Evolutionary conservation across 768 basidiomycete species (phyloP), one percentile per base, ranked within the genome.

Genomic region (Leccinum incarnatum): DNA sequence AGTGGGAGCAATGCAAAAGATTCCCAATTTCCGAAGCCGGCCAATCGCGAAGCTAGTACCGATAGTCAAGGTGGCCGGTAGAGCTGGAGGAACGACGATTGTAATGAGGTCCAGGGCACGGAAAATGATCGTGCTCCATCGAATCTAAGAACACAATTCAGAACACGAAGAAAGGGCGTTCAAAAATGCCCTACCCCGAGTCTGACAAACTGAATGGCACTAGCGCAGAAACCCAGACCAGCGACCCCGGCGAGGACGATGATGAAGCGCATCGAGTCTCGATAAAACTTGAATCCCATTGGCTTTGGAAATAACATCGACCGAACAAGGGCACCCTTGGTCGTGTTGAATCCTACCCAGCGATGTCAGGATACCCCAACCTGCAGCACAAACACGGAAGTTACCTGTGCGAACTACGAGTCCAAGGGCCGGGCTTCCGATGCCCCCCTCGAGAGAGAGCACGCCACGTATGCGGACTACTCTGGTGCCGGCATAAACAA

Each of bases 261-360:
- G 54, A 98, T 97, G 73, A 99, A 99, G 61, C 88, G 78, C 30
- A 91, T 85, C 1, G 92, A 93, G 73, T 95, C 93, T 32, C 88
- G 87, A 75, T 98, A 98, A 76, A 99, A 98, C 72, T 97, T 97
- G 84, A 99, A 99, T 0, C 95, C 96, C 61, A 97, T 95, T 0
- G 96, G 95, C 69, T 97, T 98, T 0, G 97, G 97, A 77, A 95
- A 99, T 15, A 99, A 79, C 96, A 99, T 99, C 0, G 96, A 98
- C 23, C 97, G 83, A 23, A 98, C 85, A 23, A 99, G 78, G 1
- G 96, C 91, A 17, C 97, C 97, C 75, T 98, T 98, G 5, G 97
- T 99, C 2, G 97, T 99, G 71, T 91, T 93, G 76, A 98, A 98
- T 1, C 92, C 89, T 87, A 52, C 54, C n/a, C 54, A 62, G 45